Conservation (phyloP, 257 asterid species). For the Cordia subcordata region DNA sequence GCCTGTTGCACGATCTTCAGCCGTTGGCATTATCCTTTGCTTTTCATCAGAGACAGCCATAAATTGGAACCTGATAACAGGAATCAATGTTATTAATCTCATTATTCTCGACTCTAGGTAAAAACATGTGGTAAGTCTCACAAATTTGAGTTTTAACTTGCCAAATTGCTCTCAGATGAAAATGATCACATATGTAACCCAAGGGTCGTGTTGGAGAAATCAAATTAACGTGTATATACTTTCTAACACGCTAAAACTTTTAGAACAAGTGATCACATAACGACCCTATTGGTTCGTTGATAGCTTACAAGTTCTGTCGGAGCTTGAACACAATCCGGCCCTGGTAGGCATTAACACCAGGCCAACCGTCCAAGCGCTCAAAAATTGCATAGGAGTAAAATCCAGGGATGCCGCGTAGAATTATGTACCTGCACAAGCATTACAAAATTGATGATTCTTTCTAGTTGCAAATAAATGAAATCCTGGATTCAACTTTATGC, state of each 20-base stretch:
- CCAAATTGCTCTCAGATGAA: too few species aligned
- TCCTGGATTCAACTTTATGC: too few species aligned
- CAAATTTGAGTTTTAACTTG: too few species aligned
- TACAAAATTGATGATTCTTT: not conserved
- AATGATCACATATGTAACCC: too few species aligned
- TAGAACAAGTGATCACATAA: too few species aligned
- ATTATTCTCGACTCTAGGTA: too few species aligned
- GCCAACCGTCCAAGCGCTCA: conserved; percentile 77
- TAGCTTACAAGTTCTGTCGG: conserved; percentile 43
- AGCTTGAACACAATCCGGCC: conserved; percentile 76
- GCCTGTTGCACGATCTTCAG: conserved; percentile 49
- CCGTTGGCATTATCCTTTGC: conserved; percentile 84
- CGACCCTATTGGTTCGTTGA: too few species aligned
- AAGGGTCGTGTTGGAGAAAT: too few species aligned
- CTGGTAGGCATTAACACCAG: conserved; percentile 49
- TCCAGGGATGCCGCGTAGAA: conserved; percentile 62
- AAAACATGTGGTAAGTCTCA: too few species aligned
- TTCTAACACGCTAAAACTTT: too few species aligned
- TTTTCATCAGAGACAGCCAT: conserved; percentile 83
- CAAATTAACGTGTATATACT: too few species aligned
- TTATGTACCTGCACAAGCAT: conserved; percentile 26
- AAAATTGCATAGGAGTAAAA: conserved; percentile 63
- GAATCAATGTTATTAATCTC: not conserved
- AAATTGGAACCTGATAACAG: conserved; percentile 51
- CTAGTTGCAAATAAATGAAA: not conserved